A percentile compares a stretch with the other conserved stretches of the same genome.
phyloP scores from a whole-genome alignment of 768 basidiomycete species.

The Mycena capillaripes region DNA sequence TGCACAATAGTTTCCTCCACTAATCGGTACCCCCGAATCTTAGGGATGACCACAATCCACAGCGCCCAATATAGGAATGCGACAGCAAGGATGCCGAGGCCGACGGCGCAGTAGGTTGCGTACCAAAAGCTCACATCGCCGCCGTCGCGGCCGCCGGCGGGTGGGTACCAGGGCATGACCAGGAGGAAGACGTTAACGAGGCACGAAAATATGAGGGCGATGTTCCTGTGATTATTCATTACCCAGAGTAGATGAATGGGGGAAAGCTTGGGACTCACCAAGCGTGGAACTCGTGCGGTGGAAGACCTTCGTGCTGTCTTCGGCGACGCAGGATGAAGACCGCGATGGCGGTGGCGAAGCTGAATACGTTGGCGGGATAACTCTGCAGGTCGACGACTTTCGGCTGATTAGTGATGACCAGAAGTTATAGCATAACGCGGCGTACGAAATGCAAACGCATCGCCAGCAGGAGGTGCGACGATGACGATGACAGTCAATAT shows the following conservation, averaged over 20 bases:
- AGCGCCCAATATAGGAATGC: slow-evolving; percentile 48
- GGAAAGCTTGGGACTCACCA: slow-evolving; percentile 38
- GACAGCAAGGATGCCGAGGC: slow-evolving; percentile 49
- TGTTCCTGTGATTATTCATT: slow-evolving; percentile 35
- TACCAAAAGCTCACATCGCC: slow-evolving; percentile 60
- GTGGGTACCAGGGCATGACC: slow-evolving; percentile 58
- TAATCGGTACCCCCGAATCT: slow-evolving; percentile 52
- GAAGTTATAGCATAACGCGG: neutral
- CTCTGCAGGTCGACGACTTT: slow-evolving; percentile 56
- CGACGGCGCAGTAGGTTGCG: slow-evolving; percentile 57
- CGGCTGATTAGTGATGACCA: neutral
- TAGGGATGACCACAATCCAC: slow-evolving; percentile 59
- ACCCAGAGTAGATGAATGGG: neutral
- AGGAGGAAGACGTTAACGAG: slow-evolving; percentile 57
- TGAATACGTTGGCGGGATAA: slow-evolving; percentile 54
- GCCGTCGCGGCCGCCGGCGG: slow-evolving; percentile 51
- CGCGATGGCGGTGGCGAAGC: slow-evolving; percentile 51
- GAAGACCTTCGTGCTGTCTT: slow-evolving; percentile 47
- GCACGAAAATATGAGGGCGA: slow-evolving; percentile 50
- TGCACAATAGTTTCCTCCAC: slow-evolving; percentile 20
- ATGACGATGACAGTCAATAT: slow-evolving; percentile 63
- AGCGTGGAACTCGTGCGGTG: slow-evolving; percentile 50
- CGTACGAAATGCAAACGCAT: slow-evolving; percentile 60
- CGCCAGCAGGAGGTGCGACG: slow-evolving; percentile 57
- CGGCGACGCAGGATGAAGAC: slow-evolving; percentile 53